Evolutionary conservation across 1,284 basidiomycete species (phyloP), one percentile per base, ranked within the genome.

Genomic region (Apiotrichum veenhuisii): DNA sequence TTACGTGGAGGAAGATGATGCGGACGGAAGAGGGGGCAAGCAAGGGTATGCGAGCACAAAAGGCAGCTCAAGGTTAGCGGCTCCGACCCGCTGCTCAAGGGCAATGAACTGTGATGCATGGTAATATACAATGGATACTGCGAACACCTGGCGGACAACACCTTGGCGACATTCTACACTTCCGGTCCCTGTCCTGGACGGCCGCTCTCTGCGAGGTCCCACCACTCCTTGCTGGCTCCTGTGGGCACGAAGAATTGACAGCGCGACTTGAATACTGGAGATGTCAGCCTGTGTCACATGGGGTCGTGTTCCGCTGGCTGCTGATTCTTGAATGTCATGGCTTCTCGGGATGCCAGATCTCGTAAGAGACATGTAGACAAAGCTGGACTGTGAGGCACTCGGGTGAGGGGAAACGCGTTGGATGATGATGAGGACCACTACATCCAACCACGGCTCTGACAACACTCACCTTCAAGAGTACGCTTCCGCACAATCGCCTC

Each of bases 201-300:
- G 2, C 60, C 72, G 22, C 57, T 58, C 36, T 73, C 71, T 44
- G 73, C 73, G 18, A 75, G 52, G 46, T 89, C 84, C 89, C 89
- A 92, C 82, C 88, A 85, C 66, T 79, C 80, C 51, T 82, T 81
- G 5, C 82, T 82, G 59, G 87, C 86, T 12, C 82, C 79, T 52
- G 87, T 84, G 2, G 88, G 88, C 47, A 81, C 77, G 73, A 92
- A 94, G 76, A 87, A 91, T 68, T 83, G 85, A 79, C 91, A 94
- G 47, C 89, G 84, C 33, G 85, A 82, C 64, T 82, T 83, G 76
- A 94, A 93, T 34, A 87, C 91, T 93, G 62, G 11, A 53, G 20
- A 15, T 23, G 38, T 51, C 20, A 58, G 45, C 23, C 36, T 27
- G 5, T 2, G 27, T 30, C 30, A 23, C 41, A 23, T 17, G 8